Evolutionary conservation across 2,329 filamentous ascomycete genomes (phyloP), one percentile per base, ranked within the genome.

Genomic region (Aureobasidium melanogenum): DNA sequence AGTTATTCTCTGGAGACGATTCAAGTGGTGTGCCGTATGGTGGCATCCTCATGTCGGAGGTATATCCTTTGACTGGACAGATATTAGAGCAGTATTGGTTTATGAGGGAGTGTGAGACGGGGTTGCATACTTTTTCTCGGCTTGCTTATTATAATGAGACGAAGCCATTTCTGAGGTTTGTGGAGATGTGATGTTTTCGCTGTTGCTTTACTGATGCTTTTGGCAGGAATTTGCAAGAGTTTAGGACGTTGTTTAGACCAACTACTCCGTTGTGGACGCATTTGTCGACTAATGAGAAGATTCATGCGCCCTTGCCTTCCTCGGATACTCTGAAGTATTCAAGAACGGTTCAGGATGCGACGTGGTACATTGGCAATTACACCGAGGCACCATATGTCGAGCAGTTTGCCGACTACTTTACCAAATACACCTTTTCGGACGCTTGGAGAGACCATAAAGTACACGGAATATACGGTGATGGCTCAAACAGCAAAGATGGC

Each of bases 41-140:
- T 3, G 83, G 84, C 1, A 79, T 86, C 34, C 75, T 81, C 44
- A 81, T 87, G 77, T 81, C 79, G 50, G 82, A 87, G 62, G 80
- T 77, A 0, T 86, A 84, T 66, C 74, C 77, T 0, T 73, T 77
- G 0, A 85, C 83, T 0, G 82, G 83, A 2, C 83, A 86, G 67
- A 67, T 80, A 6, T 73, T 87, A 17, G 79, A 86, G 66, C 84
- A 86, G 67, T 87, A 86, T 69, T 87, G 82, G 82, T 87, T 87
- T 65, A 71, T 87, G 2, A 75, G 81, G 12, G 83, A 85, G 47
- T 80, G 80, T 1, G 84, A 87, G 69, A 86, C 84, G 0, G 84
- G 84, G 0, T 69, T 86, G 38, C 84, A 87, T 66, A 80, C 79
- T 0, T 87, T 86, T 70, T 82, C 78, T 62, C 79, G 83, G n/a